Evolutionary conservation across 192 early-diverging fungal species (phyloP), one percentile per base, ranked within the genome.

Genomic region (Podochytrium sp.): DNA sequence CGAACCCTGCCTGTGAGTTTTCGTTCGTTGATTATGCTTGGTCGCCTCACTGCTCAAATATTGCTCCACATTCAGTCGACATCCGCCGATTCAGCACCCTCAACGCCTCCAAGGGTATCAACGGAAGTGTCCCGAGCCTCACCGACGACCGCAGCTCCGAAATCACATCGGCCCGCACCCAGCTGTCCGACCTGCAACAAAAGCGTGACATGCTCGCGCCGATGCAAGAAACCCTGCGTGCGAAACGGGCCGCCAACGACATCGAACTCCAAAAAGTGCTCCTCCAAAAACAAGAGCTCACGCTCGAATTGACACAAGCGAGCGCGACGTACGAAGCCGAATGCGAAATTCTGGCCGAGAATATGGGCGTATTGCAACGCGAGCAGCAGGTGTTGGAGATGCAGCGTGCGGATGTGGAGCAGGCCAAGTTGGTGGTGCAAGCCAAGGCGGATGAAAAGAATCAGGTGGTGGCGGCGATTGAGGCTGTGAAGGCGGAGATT

Each of bases 271-370:
- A 83, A 10, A 73, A 65, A n/a, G 74, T 92, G 2, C 80, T 76
- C 0, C 81, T 83, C 3, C 83, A 91, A 65, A 91, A 92, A 47
- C 83, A 91, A 53, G 87, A 91, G 52, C 65, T 91, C 18, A 82
- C 80, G 33, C 69, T 87, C 27, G 84, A 85, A 18, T 56, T 92
- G 25, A 78, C 86, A 14, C 84, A 87, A 67, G 71, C 85, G 2
- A 81, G 84, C 37, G 85, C 87, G 5, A 65, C 83, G 30, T 86
- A 87, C 58, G 92, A 92, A 47, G 73, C 85, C 1, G 90, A 93
- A 50, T 37, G 75, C 35, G 86, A 81, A 29, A 78, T 82, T 39
- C 67, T 89, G 18, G 71, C 73, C 35, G 91, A 92, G 53, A 65
- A 87, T 16, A 77, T 91, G 76, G 80, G 58, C 16, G 72, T 62